A percentile compares a stretch with the other conserved stretches of the same genome.
phyloP scores from a whole-genome alignment of 371 early-diverging fungal genomes.

The Mortierella sp. region DNA sequence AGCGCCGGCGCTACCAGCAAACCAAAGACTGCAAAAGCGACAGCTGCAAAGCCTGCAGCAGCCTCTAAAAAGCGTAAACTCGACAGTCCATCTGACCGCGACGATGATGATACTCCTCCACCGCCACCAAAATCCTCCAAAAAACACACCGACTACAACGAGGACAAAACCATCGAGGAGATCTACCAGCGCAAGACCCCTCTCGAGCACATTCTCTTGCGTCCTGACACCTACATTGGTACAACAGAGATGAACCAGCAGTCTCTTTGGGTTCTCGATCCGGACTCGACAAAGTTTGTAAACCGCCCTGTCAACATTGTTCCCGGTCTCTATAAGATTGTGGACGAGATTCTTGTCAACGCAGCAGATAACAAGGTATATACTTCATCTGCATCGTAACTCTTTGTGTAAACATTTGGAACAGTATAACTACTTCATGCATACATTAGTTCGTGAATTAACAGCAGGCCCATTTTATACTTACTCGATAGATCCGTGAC shows the following conservation, averaged over 20 bases:
- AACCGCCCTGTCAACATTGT: constrained; percentile 86
- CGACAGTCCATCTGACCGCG: constrained; percentile 23
- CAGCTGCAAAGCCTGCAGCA: constrained; percentile 10
- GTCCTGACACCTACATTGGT: constrained; percentile 99
- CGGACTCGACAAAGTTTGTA: constrained; percentile 75
- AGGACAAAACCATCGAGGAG: constrained; percentile 85
- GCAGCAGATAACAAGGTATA: constrained; percentile 93
- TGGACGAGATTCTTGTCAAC: constrained; percentile 99
- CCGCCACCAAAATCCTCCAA: constrained; percentile 47
- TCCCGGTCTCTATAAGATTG: constrained; percentile 99
- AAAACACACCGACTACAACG: constrained; percentile 47
- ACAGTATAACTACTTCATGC: neutral
- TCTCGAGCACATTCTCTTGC: constrained; percentile 98
- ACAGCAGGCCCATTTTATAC: neutral
- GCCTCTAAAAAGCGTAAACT: constrained; percentile 41
- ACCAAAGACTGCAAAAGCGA: constrained; percentile 22
- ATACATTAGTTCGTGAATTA: neutral
- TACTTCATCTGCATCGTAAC: neutral
- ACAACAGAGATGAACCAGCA: constrained; percentile 91
- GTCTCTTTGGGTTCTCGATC: constrained; percentile 92
- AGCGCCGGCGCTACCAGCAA: constrained; percentile 17
- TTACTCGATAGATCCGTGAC: constrained; percentile 85
- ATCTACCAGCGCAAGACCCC: constrained; percentile 99
- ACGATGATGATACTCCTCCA: constrained; percentile 24
- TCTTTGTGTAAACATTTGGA: neutral